Percentiles rank a stretch among this genome's conserved stretches.
Evolutionary conservation across 1,284 basidiomycete species (phyloP).

Genomic region (Anthracocystis walkeri): DNA sequence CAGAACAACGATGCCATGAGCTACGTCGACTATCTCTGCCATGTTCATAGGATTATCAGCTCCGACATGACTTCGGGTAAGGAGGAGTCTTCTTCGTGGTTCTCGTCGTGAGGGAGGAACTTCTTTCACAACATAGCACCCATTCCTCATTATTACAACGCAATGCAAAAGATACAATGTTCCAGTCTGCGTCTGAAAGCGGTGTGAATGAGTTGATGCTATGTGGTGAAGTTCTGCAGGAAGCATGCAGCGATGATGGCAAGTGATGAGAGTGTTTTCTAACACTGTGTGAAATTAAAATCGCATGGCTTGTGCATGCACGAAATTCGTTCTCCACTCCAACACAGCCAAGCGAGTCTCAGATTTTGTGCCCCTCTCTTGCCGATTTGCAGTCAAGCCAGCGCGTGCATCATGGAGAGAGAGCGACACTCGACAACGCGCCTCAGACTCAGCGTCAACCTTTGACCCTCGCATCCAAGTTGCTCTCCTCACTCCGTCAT

Average conservation of each 20-base stretch:
- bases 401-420: no score
- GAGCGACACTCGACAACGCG: no score
- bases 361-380: no score
- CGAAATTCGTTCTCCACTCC: no score
- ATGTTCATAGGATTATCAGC: conserved; percentile 67
- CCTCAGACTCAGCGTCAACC: background rate
- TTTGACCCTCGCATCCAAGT: background rate
- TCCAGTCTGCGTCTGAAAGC: background rate
- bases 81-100: conserved; percentile 50
- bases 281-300: no score
- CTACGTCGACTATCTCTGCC: conserved; percentile 68
- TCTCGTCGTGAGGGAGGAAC: conserved; percentile 31
- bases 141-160: background rate
- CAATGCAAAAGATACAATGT: conserved; percentile 9
- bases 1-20: conserved; percentile 91
- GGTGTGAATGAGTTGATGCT: background rate
- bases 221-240: background rate
- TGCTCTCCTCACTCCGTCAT: background rate
- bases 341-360: no score
- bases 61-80: conserved; percentile 59
- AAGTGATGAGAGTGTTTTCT: no score
- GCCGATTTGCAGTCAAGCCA: no score
- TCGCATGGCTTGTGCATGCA: no score
- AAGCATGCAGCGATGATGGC: background rate
- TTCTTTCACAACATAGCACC: background rate